These are phyloP conservation scores for Claviceps citrina DNA, from an alignment of 2,329 filamentous ascomycete species.

Conservation along the genomic window DNA sequence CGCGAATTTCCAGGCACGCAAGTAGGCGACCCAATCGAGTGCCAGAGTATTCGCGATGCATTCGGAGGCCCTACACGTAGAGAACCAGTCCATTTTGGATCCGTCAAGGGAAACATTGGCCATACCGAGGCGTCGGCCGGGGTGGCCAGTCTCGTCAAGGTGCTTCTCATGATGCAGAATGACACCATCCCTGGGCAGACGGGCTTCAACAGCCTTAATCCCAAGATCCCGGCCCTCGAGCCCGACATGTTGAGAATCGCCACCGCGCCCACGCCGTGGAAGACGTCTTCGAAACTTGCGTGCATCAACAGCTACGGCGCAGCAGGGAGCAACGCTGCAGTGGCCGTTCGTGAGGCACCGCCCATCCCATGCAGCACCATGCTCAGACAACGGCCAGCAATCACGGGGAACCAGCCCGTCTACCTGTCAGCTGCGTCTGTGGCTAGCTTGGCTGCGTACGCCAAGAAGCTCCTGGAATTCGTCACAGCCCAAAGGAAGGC, in stretches of 20 bases:
- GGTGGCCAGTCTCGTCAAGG: constrained; percentile 17
- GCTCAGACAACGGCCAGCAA: not conserved
- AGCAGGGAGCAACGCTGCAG: constrained; percentile 18
- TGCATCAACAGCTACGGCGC: constrained; percentile 23
- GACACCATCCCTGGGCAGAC: constrained; percentile 16
- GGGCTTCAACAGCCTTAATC: constrained; percentile 17
- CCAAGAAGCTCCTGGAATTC: not conserved
- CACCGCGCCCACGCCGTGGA: constrained; percentile 12
- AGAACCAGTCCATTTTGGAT: not conserved
- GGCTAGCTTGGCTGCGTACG: not conserved
- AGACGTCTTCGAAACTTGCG: constrained; percentile 14
- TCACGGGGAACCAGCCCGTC: not conserved
- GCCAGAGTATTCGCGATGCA: constrained; percentile 46
- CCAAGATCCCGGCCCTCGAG: constrained; percentile 16
- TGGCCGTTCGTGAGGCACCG: constrained; percentile 11
- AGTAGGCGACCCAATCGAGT: constrained; percentile 67
- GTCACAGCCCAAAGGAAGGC: not conserved
- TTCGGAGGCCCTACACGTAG: constrained; percentile 17
- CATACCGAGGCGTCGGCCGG: constrained; percentile 34
- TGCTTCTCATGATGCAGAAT: constrained; percentile 18
- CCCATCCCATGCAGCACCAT: not conserved
- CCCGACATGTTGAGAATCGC: constrained; percentile 17
- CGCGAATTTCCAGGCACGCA: constrained; percentile 35
- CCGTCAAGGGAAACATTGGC: constrained; percentile 48
- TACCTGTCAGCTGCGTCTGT: not conserved